Percentiles rank a stretch among this genome's conserved stretches.
Evolutionary conservation across 2,329 filamentous ascomycete genomes (phyloP).

Genomic region (Lachnellula cervina): DNA sequence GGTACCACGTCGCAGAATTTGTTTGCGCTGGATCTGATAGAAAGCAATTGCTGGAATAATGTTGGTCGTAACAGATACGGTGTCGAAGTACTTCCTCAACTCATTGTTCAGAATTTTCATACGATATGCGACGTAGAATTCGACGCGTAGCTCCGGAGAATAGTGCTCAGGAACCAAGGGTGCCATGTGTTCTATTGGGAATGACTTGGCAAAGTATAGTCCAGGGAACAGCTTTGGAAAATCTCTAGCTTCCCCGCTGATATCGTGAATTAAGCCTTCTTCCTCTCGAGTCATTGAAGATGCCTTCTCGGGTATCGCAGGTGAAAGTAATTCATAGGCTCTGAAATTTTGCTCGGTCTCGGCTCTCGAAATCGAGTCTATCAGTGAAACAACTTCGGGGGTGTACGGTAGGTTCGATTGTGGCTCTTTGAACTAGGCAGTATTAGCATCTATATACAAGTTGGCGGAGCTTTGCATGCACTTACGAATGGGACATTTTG

Average conservation of each 20-base stretch:
- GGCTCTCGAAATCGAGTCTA: background rate
- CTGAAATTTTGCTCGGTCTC: background rate
- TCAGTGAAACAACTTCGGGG: background rate
- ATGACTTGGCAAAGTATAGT: slow-evolving; percentile 12
- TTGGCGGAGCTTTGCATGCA: background rate
- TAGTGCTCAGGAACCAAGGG: slow-evolving; percentile 19
- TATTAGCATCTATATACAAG: background rate
- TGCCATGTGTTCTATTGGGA: slow-evolving; percentile 21
- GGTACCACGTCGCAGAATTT: slow-evolving; percentile 10
- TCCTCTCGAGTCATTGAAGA: slow-evolving; percentile 1
- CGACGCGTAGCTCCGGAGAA: slow-evolving; percentile 14
- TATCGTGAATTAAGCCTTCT: background rate
- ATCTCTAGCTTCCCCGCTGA: background rate
- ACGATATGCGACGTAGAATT: slow-evolving; percentile 27
- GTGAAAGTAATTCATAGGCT: slow-evolving; percentile 1
- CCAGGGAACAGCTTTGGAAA: slow-evolving; percentile 7
- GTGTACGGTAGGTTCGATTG: background rate
- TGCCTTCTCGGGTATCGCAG: background rate
- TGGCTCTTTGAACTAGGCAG: background rate
- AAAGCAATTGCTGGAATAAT: background rate
- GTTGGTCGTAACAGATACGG: slow-evolving; percentile 6
- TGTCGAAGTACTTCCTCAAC: slow-evolving; percentile 21
- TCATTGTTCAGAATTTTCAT: slow-evolving; percentile 27
- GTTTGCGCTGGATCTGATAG: slow-evolving; percentile 5
- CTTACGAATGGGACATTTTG: background rate